phyloP scores from a whole-genome alignment of 495 filamentous ascomycete genomes.

The Filosporella fistucella region DNA sequence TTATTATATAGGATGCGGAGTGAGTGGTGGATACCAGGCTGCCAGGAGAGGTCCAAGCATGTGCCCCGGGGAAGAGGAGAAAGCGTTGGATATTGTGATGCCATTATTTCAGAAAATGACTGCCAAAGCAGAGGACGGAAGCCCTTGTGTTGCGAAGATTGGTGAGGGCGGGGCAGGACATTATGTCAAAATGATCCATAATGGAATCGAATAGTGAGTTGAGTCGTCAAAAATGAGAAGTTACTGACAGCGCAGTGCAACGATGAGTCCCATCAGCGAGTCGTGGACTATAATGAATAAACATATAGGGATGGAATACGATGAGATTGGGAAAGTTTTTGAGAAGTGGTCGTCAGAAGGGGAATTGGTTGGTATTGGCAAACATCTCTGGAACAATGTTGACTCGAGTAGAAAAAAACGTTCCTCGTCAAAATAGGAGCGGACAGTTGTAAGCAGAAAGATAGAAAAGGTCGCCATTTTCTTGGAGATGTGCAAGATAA shows the following conservation, averaged over 20 bases:
- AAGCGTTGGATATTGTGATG: constrained; percentile 54
- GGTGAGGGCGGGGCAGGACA: constrained; percentile 63
- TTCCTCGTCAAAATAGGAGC: constrained; percentile 62
- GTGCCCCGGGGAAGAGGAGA: constrained; percentile 58
- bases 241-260: constrained; percentile 30
- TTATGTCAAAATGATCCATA: constrained; percentile 77
- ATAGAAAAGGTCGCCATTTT: constrained; percentile 46
- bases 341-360: constrained; percentile 55
- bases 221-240: constrained; percentile 19
- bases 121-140: constrained; percentile 53
- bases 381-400: background rate
- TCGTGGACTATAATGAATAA: constrained; percentile 61
- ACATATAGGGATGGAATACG: constrained; percentile 54
- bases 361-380: constrained; percentile 37
- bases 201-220: constrained; percentile 66
- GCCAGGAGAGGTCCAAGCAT: constrained; percentile 61
- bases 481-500: constrained; percentile 68
- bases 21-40: constrained; percentile 66
- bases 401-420: constrained; percentile 36
- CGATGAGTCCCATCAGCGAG: constrained; percentile 40
- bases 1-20: constrained; percentile 63
- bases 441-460: constrained; percentile 52
- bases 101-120: constrained; percentile 58
- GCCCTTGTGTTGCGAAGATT: constrained; percentile 56
- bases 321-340: constrained; percentile 60